Conservation (phyloP, 495 filamentous ascomycete species). For the Bombardia bombarda region DNA sequence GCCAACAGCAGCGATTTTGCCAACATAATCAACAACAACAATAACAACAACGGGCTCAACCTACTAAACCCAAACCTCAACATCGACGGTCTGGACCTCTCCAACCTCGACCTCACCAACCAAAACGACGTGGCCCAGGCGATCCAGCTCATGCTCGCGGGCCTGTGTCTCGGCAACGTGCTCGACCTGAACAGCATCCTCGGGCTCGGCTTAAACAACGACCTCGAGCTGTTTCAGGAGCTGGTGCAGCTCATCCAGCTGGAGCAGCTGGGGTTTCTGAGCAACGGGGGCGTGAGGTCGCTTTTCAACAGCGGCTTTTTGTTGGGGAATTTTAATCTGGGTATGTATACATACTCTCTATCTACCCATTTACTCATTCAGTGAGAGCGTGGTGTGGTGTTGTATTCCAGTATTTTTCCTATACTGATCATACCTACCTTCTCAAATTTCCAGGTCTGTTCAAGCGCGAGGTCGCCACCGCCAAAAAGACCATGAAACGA, state of each 20-base stretch:
- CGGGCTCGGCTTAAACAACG: slow-evolving; percentile 22
- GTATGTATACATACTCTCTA: slow-evolving; percentile 9
- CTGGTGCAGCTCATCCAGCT: slow-evolving; percentile 34
- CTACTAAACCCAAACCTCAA: slow-evolving; percentile 7
- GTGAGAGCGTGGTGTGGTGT: too few species aligned
- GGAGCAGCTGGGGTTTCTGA: slow-evolving; percentile 31
- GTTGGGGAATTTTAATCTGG: slow-evolving; percentile 27
- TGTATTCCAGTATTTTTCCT: too few species aligned
- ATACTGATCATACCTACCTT: too few species aligned
- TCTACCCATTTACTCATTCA: too few species aligned
- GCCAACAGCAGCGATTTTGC: not conserved
- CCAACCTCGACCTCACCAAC: slow-evolving; percentile 37
- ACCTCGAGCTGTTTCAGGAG: slow-evolving; percentile 33
- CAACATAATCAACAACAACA: not conserved
- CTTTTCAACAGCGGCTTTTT: slow-evolving; percentile 29
- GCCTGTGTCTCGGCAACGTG: slow-evolving; percentile 29
- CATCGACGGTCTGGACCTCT: slow-evolving; percentile 31
- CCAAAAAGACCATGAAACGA: slow-evolving; percentile 20
- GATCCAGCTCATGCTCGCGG: slow-evolving; percentile 22
- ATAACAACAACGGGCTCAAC: slow-evolving; percentile 1
- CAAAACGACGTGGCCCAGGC: slow-evolving; percentile 22
- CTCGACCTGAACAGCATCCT: slow-evolving; percentile 23
- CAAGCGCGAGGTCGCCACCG: slow-evolving; percentile 28
- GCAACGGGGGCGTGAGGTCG: slow-evolving; percentile 22
- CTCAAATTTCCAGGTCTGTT: slow-evolving; percentile 18